Conservation (phyloP, 768 basidiomycete species). For the Tremella mesenterica region DNA sequence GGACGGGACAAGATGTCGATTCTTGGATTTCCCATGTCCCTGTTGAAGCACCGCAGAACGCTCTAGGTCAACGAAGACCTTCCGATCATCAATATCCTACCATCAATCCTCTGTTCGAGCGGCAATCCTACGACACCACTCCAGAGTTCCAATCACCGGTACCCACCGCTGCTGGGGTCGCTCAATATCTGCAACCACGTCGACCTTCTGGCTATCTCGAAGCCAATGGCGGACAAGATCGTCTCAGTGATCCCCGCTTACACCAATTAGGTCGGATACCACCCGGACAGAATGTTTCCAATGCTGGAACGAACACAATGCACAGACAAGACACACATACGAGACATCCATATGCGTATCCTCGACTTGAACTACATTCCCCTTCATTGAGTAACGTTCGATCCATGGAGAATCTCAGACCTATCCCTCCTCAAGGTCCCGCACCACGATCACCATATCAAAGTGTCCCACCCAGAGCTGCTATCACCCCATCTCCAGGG, state of each 20-base stretch:
- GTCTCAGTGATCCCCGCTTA: conserved; percentile 19
- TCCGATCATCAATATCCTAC: conserved; percentile 9
- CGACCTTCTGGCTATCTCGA: conserved; percentile 24
- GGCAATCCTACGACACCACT: conserved; percentile 25
- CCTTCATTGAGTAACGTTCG: conserved; percentile 20
- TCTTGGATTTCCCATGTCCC: conserved; percentile 5
- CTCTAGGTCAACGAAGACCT: conserved; percentile 6
- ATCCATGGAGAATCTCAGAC: conserved; percentile 35
- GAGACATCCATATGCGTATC: conserved; percentile 5
- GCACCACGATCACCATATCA: conserved; percentile 20
- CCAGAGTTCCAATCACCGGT: conserved; percentile 23
- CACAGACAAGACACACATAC: background rate
- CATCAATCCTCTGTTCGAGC: conserved; percentile 9
- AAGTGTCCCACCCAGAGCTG: conserved; percentile 13
- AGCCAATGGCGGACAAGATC: conserved; percentile 17
- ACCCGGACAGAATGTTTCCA: conserved; percentile 12
- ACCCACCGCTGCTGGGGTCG: conserved; percentile 1
- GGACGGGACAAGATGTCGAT: conserved; percentile 1
- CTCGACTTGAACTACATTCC: background rate
- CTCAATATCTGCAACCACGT: conserved; percentile 9
- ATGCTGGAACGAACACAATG: conserved; percentile 1
- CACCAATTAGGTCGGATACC: background rate
- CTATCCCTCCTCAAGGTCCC: conserved; percentile 4
- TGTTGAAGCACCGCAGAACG: conserved; percentile 1
- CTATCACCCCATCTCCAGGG: conserved; percentile 15